Evolutionary conservation across 2,329 filamentous ascomycete species (phyloP).

Genomic region (Aspergillus chevalieri): DNA sequence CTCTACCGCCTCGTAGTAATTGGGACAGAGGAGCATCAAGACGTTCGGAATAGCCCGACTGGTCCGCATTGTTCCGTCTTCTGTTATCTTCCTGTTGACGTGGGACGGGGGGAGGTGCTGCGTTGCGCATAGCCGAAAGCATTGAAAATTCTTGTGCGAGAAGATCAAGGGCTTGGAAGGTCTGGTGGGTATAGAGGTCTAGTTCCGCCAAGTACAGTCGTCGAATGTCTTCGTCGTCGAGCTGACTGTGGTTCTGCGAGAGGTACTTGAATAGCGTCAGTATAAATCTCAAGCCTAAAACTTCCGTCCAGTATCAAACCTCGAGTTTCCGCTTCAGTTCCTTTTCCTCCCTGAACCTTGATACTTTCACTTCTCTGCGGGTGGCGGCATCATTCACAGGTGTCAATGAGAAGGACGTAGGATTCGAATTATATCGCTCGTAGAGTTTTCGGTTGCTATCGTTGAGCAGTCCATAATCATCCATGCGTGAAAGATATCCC

Average conservation of each 20-base stretch:
- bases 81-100: slow-evolving; percentile 31
- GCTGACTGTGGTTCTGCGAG: slow-evolving; percentile 51
- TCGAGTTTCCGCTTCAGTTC: slow-evolving; percentile 77
- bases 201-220: slow-evolving; percentile 72
- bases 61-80: slow-evolving; percentile 44
- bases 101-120: slow-evolving; percentile 35
- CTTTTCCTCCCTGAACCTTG: slow-evolving; percentile 78
- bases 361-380: slow-evolving; percentile 76
- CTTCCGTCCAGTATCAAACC: slow-evolving; percentile 34
- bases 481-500: slow-evolving; percentile 66
- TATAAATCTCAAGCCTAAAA: slow-evolving; percentile 22
- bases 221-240: slow-evolving; percentile 79
- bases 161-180: slow-evolving; percentile 82
- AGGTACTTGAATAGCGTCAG: slow-evolving; percentile 47
- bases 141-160: slow-evolving; percentile 80
- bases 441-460: slow-evolving; percentile 62
- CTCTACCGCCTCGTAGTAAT: slow-evolving; percentile 41
- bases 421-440: slow-evolving; percentile 66
- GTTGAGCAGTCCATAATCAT: slow-evolving; percentile 69
- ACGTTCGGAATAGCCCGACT: slow-evolving; percentile 61
- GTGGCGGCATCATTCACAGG: slow-evolving; percentile 60
- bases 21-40: slow-evolving; percentile 61
- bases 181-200: slow-evolving; percentile 65
- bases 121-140: slow-evolving; percentile 62
- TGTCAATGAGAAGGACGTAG: slow-evolving; percentile 66